These are phyloP conservation scores for Lophiotrema nucula DNA, from an alignment of 495 filamentous ascomycete species.

Conservation along the genomic window DNA sequence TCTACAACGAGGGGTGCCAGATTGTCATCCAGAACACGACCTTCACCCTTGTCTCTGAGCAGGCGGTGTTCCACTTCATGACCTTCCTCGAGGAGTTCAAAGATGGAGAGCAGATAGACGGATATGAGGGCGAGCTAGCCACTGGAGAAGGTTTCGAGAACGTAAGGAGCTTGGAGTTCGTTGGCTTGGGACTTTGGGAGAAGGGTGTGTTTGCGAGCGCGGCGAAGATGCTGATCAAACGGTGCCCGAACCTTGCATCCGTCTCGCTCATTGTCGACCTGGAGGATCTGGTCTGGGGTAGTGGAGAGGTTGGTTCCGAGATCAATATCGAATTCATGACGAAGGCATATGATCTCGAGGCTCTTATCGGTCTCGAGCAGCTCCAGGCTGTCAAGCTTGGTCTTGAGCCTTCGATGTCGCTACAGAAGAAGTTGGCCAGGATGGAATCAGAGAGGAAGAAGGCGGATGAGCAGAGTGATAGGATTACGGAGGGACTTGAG, in stretches of 20 bases:
- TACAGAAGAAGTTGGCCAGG: conserved; percentile 5
- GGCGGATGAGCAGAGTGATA: background rate
- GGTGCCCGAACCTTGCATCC: background rate
- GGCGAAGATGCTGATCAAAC: background rate
- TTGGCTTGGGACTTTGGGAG: conserved; percentile 1
- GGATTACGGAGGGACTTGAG: background rate
- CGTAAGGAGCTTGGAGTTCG: background rate
- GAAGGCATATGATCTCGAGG: background rate
- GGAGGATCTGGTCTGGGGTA: background rate
- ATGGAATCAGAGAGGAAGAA: conserved; percentile 1
- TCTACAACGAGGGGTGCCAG: background rate
- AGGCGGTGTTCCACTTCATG: conserved; percentile 2
- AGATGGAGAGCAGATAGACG: background rate
- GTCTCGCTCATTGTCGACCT: conserved; percentile 1
- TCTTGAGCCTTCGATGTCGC: conserved; percentile 7
- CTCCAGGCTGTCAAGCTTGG: background rate
- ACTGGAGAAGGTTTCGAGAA: background rate
- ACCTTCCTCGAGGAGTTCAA: conserved; percentile 1
- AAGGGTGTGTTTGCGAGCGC: background rate
- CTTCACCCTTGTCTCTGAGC: background rate
- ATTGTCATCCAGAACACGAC: background rate
- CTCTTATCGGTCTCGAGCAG: background rate
- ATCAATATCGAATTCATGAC: conserved; percentile 1
- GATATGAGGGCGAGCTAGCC: background rate
- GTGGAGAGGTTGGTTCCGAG: background rate